Conservation (phyloP, 345 rosid genomes). For the Murraya koenigii region DNA sequence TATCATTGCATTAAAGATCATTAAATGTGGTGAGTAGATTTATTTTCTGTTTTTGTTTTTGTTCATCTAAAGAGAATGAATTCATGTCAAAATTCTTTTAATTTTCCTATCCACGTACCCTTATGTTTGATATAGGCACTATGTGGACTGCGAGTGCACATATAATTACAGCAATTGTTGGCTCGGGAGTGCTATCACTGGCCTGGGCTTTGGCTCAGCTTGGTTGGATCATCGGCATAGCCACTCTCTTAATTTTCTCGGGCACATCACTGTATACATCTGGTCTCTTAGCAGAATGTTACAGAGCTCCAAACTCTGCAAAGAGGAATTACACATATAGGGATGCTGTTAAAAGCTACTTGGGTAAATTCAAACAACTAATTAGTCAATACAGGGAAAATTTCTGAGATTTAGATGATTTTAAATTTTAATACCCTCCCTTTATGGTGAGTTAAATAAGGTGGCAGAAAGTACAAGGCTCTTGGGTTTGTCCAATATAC, state of each 20-base stretch:
- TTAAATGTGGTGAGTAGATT: neutral
- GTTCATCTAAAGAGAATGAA: neutral
- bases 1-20: neutral
- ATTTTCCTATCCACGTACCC: neutral
- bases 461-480: slow-evolving; percentile 9
- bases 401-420: neutral
- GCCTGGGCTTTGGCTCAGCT: slow-evolving; percentile 24
- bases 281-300: slow-evolving; percentile 18
- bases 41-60: neutral
- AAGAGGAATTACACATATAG: slow-evolving; percentile 16
- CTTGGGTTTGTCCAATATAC: slow-evolving; percentile 12
- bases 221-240: slow-evolving; percentile 19
- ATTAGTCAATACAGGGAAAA: neutral
- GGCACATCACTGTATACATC: slow-evolving; percentile 11
- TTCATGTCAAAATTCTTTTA: neutral
- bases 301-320: slow-evolving; percentile 14
- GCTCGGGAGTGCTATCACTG: slow-evolving; percentile 21
- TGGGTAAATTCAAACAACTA: neutral
- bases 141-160: slow-evolving; percentile 24
- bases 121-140: slow-evolving; percentile 3
- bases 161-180: slow-evolving; percentile 24
- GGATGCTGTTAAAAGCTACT: slow-evolving; percentile 10
- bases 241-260: slow-evolving; percentile 14
- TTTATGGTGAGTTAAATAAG: neutral
- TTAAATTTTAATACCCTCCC: neutral